A percentile compares a stretch with the other conserved stretches of the same genome.
These are phyloP conservation scores for Dacryopinax spathularia DNA, from an alignment of 768 basidiomycete genomes.

Conservation along the genomic window DNA sequence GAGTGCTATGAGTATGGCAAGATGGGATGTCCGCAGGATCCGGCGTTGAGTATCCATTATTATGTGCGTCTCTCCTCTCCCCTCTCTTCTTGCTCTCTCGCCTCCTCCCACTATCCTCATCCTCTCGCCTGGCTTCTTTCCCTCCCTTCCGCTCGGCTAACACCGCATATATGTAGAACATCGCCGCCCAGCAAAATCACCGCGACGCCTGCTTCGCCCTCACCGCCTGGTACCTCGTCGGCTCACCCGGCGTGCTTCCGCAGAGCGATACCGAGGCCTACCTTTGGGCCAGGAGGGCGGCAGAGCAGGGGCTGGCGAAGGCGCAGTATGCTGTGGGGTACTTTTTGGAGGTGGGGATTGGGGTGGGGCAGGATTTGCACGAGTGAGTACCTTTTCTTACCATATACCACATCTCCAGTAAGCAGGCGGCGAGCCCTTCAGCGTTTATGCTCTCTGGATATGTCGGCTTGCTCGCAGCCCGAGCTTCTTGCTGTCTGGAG, in stretches of 20 bases:
- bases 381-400: constrained; percentile 37
- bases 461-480: too few species aligned
- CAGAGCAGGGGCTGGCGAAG: constrained; percentile 79
- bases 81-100: not conserved
- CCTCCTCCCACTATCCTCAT: constrained; percentile 6
- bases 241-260: constrained; percentile 90
- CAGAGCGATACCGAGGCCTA: constrained; percentile 98
- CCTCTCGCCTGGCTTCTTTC: not conserved
- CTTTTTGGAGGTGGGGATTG: constrained; percentile 91
- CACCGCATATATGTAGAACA: constrained; percentile 55
- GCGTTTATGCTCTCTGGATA: too few species aligned
- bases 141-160: constrained; percentile 3
- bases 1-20: constrained; percentile 99
- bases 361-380: constrained; percentile 47
- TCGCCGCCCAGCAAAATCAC: constrained; percentile 93
- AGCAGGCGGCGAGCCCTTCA: too few species aligned
- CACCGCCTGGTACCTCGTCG: constrained; percentile 98
- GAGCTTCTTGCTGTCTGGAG: not conserved
- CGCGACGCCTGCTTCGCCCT: constrained; percentile 95
- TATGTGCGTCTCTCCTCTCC: constrained; percentile 50
- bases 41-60: constrained; percentile 95
- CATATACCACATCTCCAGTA: not conserved
- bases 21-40: constrained; percentile 94
- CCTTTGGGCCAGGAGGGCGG: constrained; percentile 92
- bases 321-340: constrained; percentile 98